Base-by-base conservation (phyloP, 1,284 basidiomycete genomes). In the Cutaneotrichosporon cavernicola region DNA sequence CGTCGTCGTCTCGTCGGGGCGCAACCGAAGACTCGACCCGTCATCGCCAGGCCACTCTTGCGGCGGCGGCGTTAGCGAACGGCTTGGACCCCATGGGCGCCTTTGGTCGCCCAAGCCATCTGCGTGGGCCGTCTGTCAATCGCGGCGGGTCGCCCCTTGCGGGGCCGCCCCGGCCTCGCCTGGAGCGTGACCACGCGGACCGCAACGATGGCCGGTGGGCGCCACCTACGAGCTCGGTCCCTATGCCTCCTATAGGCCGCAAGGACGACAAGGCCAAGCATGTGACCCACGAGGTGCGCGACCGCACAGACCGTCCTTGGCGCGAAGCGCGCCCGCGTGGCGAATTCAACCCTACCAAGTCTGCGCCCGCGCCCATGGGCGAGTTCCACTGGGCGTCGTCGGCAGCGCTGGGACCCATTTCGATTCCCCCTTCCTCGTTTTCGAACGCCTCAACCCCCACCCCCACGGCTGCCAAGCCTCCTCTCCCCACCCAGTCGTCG, bases 81-180 rank as follows among this genome's bases (percentile, higher is more conserved):
- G 66, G 65, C 18, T 64, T 75, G 61, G 73, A 72, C 18, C 66
- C 72, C 5, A 75, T 75, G 72, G 74, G 74, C 6, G 52, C 69
- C 13, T 75, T 75, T 51, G 74, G 74, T 1, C 67, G 68, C 53
- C 72, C 70, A 4, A 63, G 65, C 18, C 60, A 63, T 16, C 63
- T 68, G 14, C 53, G 56, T 30, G 62, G 62, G 6, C 65, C 58
- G 4, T 16, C 36, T 56, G 55, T 26, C 30, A 36, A 58, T 18
- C 43, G 34, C 30, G 49, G 57, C 16, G 62, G 60, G 56, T 63
- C 55, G 56, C 53, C 60, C 13, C 43, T 61, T 21, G 62, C 60
- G 50, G 43, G 21, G 38, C 63, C 60, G 5, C 55, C 55, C 16
- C 55, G 55, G 3, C 55, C 30, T 21, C 55, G 32, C 26, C 30